These are phyloP conservation scores for Modicella reniformis DNA, from an alignment of 371 early-diverging fungal genomes.

Conservation along the genomic window DNA sequence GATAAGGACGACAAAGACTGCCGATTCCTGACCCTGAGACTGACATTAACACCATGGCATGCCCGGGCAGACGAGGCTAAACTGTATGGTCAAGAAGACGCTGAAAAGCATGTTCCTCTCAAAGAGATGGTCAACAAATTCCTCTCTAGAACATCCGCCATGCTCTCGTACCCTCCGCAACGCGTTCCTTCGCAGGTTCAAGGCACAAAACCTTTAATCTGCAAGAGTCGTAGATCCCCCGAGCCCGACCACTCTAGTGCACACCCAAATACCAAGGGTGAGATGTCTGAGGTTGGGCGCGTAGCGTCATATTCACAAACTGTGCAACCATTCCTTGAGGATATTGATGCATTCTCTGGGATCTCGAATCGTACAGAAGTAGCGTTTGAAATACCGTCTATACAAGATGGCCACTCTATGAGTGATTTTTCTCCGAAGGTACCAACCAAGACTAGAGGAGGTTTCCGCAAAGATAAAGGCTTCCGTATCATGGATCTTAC, in stretches of 20 bases:
- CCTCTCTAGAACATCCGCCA: constrained; percentile 32
- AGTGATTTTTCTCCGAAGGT: constrained; percentile 8
- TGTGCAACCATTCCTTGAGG: not conserved
- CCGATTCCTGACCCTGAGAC: constrained; percentile 38
- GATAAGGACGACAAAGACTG: constrained; percentile 18
- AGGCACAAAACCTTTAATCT: not conserved
- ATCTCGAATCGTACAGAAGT: not conserved
- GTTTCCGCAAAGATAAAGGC: constrained; percentile 18
- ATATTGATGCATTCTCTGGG: not conserved
- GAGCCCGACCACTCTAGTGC: not conserved
- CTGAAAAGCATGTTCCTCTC: constrained; percentile 16
- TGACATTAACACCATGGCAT: constrained; percentile 53
- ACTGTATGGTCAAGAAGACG: constrained; percentile 30
- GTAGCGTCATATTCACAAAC: not conserved
- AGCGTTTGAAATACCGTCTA: too few species aligned
- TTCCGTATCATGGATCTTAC: constrained; percentile 31
- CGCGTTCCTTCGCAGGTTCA: constrained; percentile 4
- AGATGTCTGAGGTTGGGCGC: not conserved
- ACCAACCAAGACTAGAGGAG: not conserved
- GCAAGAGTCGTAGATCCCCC: constrained; percentile 11
- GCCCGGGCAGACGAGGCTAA: constrained; percentile 45
- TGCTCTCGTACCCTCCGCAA: constrained; percentile 21
- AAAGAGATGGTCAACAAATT: constrained; percentile 41
- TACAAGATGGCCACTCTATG: too few species aligned
- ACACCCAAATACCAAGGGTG: not conserved